These are phyloP conservation scores for Calonectria montana DNA, from an alignment of 2,329 filamentous ascomycete genomes.

Conservation along the genomic window DNA sequence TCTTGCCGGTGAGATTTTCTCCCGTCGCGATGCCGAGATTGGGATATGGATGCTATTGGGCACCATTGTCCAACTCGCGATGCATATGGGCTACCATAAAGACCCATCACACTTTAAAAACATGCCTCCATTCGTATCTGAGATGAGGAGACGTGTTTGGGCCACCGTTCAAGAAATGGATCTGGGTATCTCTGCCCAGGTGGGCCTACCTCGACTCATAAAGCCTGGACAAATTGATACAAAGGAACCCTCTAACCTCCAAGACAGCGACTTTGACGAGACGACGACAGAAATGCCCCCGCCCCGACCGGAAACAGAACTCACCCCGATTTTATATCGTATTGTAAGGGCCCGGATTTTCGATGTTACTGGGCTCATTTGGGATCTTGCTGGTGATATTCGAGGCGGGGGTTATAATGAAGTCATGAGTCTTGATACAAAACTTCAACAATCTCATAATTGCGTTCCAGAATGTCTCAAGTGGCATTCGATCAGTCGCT, in stretches of 20 bases:
- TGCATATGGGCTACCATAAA: slow-evolving; percentile 57
- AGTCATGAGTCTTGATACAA: slow-evolving; percentile 46
- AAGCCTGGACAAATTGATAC: slow-evolving; percentile 31
- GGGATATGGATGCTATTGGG: slow-evolving; percentile 51
- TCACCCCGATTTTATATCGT: slow-evolving; percentile 40
- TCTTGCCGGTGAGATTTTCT: slow-evolving; percentile 45
- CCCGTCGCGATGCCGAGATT: slow-evolving; percentile 45
- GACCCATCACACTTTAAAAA: slow-evolving; percentile 55
- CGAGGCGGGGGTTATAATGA: slow-evolving; percentile 43
- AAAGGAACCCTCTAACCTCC: slow-evolving; percentile 50
- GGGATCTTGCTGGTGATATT: slow-evolving; percentile 21
- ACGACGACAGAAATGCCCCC: slow-evolving; percentile 50
- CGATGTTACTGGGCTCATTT: slow-evolving; percentile 36
- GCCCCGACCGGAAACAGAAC: slow-evolving; percentile 42
- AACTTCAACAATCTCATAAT: slow-evolving; percentile 45
- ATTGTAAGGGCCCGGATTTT: slow-evolving; percentile 43
- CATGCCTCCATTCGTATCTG: slow-evolving; percentile 53
- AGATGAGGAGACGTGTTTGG: slow-evolving; percentile 60
- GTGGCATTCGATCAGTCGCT: slow-evolving; percentile 49
- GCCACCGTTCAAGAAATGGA: slow-evolving; percentile 54
- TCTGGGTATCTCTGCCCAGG: slow-evolving; percentile 55
- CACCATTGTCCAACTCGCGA: slow-evolving; percentile 47
- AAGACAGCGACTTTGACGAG: slow-evolving; percentile 56
- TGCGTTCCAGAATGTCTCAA: slow-evolving; percentile 48
- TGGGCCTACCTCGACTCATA: slow-evolving; percentile 59